Conservation (phyloP, 2,329 filamentous ascomycete species). For the Colletotrichum sp. region DNA sequence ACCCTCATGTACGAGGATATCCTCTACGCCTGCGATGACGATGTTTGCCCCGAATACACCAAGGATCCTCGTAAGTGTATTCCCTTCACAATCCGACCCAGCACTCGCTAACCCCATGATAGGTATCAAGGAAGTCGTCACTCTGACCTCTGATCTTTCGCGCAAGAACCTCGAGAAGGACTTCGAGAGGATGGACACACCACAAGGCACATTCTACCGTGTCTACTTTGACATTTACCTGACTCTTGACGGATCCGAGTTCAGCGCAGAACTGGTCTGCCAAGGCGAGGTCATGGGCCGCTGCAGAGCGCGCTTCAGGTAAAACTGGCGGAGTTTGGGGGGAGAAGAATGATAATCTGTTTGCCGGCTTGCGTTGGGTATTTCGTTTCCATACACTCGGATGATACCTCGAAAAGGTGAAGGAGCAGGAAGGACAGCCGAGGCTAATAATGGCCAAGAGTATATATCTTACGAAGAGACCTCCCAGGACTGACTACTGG, state of each 20-base stretch:
- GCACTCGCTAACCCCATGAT: conserved; percentile 30
- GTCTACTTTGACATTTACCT: conserved; percentile 84
- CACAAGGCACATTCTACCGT: conserved; percentile 94
- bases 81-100: too few relatives aligned
- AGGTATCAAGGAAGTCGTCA: conserved; percentile 99
- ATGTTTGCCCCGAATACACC: conserved; percentile 97
- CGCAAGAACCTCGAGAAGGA: conserved; percentile 99
- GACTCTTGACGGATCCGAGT: conserved; percentile 95
- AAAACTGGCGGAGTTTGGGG: conserved; percentile 27
- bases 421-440: conserved; percentile 11
- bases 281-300: conserved; percentile 99
- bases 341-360: conserved; percentile 4
- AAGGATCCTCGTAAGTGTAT: conserved; percentile 92
- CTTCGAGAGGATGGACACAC: conserved; percentile 98
- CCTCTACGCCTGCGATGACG: conserved; percentile 95
- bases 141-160: conserved; percentile 93
- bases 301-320: conserved; percentile 88
- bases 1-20: conserved; percentile 99
- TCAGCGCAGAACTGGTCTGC: conserved; percentile 98
- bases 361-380: conserved; percentile 4
- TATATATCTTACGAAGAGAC: conserved; percentile 19
- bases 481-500: conserved; percentile 11
- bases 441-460: conserved; percentile 19
- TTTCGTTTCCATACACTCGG: conserved; percentile 23
- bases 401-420: conserved; percentile 25